These are phyloP conservation scores for Pyrenophora graminea DNA, from an alignment of 2,329 filamentous ascomycete genomes.

Conservation along the genomic window DNA sequence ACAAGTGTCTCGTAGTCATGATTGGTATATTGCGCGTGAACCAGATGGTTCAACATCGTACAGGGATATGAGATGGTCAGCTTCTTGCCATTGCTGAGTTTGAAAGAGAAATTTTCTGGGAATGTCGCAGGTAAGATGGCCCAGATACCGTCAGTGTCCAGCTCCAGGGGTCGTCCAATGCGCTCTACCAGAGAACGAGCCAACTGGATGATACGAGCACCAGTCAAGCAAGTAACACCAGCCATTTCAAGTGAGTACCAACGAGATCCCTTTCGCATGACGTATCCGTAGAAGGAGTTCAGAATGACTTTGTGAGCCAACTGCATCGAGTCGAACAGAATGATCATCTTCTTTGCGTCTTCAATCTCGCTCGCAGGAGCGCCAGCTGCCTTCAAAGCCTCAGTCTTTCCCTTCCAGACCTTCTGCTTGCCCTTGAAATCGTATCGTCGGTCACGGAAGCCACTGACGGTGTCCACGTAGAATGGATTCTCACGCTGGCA, in stretches of 20 bases:
- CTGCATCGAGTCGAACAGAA: slow-evolving; percentile 93
- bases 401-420: slow-evolving; percentile 97
- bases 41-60: slow-evolving; percentile 97
- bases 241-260: slow-evolving; percentile 99
- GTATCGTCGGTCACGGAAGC: slow-evolving; percentile 95
- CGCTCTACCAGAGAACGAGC: slow-evolving; percentile 91
- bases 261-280: slow-evolving; percentile 97
- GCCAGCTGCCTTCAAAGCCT: slow-evolving; percentile 79
- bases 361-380: slow-evolving; percentile 79
- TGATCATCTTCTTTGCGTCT: slow-evolving; percentile 97
- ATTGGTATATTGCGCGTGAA: slow-evolving; percentile 93
- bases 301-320: slow-evolving; percentile 98
- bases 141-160: slow-evolving; percentile 99
- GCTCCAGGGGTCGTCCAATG: slow-evolving; percentile 86
- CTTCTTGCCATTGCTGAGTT: slow-evolving; percentile 94
- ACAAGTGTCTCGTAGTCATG: slow-evolving; percentile 92
- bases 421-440: slow-evolving; percentile 99
- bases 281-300: slow-evolving; percentile 98
- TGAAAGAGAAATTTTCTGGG: slow-evolving; percentile 94
- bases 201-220: slow-evolving; percentile 95
- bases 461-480: slow-evolving; percentile 93
- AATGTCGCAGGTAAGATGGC: slow-evolving; percentile 97
- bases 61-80: slow-evolving; percentile 96
- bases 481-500: slow-evolving; percentile 98
- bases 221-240: slow-evolving; percentile 94